Conservation (phyloP, 176 grass and related monocot genomes). For the barley (Hordeum vulgare) region MorexV3_pseudomolecules_assembly NC_058524.1:577094076-577094575, state of each 20-base stretch:
- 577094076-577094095: not conserved
- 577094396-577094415: not conserved
- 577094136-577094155: not conserved
- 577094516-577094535: conserved; percentile 3
- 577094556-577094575: conserved; percentile 5
- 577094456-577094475: conserved; percentile 1
- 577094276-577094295: not conserved
- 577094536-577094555: not conserved
- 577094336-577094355: not conserved
- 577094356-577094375: not conserved
- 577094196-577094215: not conserved
- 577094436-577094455: not conserved
- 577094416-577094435: not conserved
- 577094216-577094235: not conserved
- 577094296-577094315: not conserved
- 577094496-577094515: not conserved
- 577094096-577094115: not conserved
- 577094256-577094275: not conserved
- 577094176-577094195: not conserved
- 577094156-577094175: not conserved
- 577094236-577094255: not conserved
- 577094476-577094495: not conserved
- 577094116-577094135: not conserved
- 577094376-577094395: not conserved
- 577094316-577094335: not conserved